Percentiles rank a stretch among this genome's conserved stretches.
These are phyloP conservation scores for Solioccasus polychromus DNA, from an alignment of 768 basidiomycete species.

Conservation along the genomic window DNA sequence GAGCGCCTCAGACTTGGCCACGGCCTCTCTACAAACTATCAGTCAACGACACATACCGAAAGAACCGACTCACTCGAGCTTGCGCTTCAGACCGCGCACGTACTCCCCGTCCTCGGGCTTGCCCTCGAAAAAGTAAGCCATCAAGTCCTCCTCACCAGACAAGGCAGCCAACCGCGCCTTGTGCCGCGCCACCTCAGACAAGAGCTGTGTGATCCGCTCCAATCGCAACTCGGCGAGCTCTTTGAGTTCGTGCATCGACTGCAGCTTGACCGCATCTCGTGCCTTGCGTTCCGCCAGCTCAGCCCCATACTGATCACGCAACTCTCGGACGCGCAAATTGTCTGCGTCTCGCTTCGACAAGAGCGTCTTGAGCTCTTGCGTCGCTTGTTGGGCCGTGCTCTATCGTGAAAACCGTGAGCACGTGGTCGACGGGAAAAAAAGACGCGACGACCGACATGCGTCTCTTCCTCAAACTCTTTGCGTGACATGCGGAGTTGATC, in stretches of 20 bases:
- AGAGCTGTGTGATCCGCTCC: constrained; percentile 70
- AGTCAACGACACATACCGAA: constrained; percentile 3
- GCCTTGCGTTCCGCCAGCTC: constrained; percentile 70
- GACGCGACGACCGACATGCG: constrained; percentile 37
- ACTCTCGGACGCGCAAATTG: constrained; percentile 63
- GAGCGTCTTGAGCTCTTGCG: constrained; percentile 62
- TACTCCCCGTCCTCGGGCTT: constrained; percentile 51
- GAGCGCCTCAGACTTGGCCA: constrained; percentile 47
- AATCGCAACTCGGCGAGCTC: constrained; percentile 60
- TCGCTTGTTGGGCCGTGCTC: constrained; percentile 44
- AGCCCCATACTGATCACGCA: constrained; percentile 62
- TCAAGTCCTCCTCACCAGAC: constrained; percentile 65
- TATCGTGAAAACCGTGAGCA: constrained; percentile 25
- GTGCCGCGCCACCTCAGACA: constrained; percentile 70
- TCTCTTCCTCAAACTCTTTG: constrained; percentile 46
- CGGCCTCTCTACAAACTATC: constrained; percentile 45
- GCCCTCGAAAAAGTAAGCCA: constrained; percentile 64
- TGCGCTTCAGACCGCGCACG: constrained; percentile 50
- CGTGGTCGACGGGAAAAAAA: constrained; percentile 1
- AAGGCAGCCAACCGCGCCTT: constrained; percentile 77
- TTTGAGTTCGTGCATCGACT: constrained; percentile 63
- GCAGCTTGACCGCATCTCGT: constrained; percentile 55
- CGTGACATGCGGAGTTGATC: constrained; percentile 37
- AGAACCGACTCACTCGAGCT: constrained; percentile 46
- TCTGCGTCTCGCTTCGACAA: constrained; percentile 66